Conservation (phyloP, 306 rosid genomes). For the Cucumis sativus region DNA sequence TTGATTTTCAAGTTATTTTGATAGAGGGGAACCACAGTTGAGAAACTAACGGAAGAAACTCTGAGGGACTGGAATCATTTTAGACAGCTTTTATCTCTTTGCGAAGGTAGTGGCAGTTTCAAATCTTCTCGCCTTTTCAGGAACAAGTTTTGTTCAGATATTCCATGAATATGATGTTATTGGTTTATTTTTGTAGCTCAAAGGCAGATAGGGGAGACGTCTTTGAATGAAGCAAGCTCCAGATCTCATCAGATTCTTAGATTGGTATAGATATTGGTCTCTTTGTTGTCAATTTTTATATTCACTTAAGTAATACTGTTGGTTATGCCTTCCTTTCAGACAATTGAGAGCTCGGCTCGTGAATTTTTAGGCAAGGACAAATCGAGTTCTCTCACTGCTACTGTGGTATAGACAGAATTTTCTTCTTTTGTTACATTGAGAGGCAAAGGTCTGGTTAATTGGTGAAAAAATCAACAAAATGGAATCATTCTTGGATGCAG, state of each 20-base stretch:
- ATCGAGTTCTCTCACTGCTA: constrained; percentile 78
- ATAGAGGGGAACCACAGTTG: constrained; percentile 92
- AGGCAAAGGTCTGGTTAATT: neutral
- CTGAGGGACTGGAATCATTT: constrained; percentile 77
- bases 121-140: constrained; percentile 11
- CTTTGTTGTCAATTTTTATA: neutral
- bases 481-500: constrained; percentile 22
- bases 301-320: neutral
- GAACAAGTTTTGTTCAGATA: constrained; percentile 5
- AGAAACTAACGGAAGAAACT: constrained; percentile 81
- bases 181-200: constrained; percentile 47
- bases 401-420: constrained; percentile 52
- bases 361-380: constrained; percentile 89
- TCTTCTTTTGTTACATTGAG: neutral
- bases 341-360: constrained; percentile 83
- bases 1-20: constrained; percentile 15
- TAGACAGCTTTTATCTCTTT: constrained; percentile 58
- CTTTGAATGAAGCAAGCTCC: constrained; percentile 95
- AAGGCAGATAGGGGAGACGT: constrained; percentile 96
- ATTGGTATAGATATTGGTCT: constrained; percentile 38
- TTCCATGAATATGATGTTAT: neutral
- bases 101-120: constrained; percentile 56
- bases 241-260: constrained; percentile 98
- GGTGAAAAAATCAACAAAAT: constrained; percentile 4
- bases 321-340: constrained; percentile 28